Evolutionary conservation across 768 basidiomycete genomes (phyloP), one percentile per base, ranked within the genome.

Genomic region (Psilocybe cubensis): DNA sequence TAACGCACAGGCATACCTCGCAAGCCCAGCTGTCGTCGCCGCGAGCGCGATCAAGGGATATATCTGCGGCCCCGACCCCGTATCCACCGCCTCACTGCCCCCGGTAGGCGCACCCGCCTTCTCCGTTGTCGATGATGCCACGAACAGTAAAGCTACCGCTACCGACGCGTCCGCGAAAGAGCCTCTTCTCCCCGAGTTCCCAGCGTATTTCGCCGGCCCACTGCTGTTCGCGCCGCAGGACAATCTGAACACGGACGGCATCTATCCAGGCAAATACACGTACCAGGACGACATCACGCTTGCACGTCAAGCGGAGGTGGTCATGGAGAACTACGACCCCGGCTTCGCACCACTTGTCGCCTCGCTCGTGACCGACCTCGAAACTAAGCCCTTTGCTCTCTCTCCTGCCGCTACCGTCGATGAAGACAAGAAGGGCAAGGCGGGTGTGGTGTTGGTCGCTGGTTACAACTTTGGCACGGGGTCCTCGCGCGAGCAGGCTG

Each of bases 381-480:
- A 52, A 50, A 31, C 51, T 44, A 27, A 57, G 18, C 12, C 47
- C 27, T 1, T 14, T 27, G 61, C 38, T 45, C 55, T 64, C 29
- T 29, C 63, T 17, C 61, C 8, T 60, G 70, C 29, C 11, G n/a
- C 44, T 8, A 56, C 55, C 17, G 25, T 28, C 31, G n/a, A n/a
- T 18, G 17, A 72, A 17, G 35, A n/a, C 70, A 3, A 83, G 65
- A 69, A 76, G 14, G 95, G 94, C 8, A 38, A 38, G n/a, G 35
- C 35, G 8, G 35, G 35, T 27, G 84, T 88, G 11, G 75, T 98
- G 56, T 83, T 99, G 23, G 88, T 96, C 9, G 84, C 94, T 4
- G 97, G 97, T 11, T 98, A 94, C 78, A 99, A 99, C 77, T 98
- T 99, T 70, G 97, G 97, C 61, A 99, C 97, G 1, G 97, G 97